A percentile compares a stretch with the other conserved stretches of the same genome.
Evolutionary conservation across 2,329 filamentous ascomycete species (phyloP).

Genomic region (Phialocephala sp.): DNA sequence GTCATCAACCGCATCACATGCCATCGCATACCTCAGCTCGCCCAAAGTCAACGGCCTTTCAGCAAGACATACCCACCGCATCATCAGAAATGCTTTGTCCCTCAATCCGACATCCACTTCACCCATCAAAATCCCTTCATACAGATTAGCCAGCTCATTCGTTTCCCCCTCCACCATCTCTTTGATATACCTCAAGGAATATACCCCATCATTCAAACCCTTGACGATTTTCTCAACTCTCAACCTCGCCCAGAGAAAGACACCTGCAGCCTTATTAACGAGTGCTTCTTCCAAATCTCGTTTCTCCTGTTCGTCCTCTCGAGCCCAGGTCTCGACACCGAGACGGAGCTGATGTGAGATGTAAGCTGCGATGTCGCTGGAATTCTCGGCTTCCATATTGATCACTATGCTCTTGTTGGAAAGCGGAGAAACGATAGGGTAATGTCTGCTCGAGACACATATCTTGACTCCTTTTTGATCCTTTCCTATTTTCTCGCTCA

Average conservation of each 20-base stretch:
- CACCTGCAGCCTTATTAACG: slow-evolving; percentile 37
- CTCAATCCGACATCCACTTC: slow-evolving; percentile 17
- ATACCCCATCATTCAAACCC: slow-evolving; percentile 28
- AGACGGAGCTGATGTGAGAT: neutral
- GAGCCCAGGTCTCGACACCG: slow-evolving; percentile 12
- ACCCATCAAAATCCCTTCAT: slow-evolving; percentile 25
- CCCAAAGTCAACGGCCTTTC: slow-evolving; percentile 27
- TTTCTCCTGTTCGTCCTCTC: slow-evolving; percentile 11
- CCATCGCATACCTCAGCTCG: slow-evolving; percentile 34
- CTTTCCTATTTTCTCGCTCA: slow-evolving; percentile 1
- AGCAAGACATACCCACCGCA: slow-evolving; percentile 38
- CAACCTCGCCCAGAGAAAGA: slow-evolving; percentile 47
- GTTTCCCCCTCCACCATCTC: slow-evolving; percentile 19
- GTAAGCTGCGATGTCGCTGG: slow-evolving; percentile 1
- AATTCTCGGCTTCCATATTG: neutral
- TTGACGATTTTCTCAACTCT: slow-evolving; percentile 25
- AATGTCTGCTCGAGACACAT: slow-evolving; percentile 33
- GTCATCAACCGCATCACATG: slow-evolving; percentile 13
- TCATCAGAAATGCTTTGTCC: slow-evolving; percentile 26
- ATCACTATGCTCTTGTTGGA: slow-evolving; percentile 27
- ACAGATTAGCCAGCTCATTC: slow-evolving; percentile 27
- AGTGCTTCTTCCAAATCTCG: slow-evolving; percentile 31
- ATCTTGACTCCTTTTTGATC: slow-evolving; percentile 18
- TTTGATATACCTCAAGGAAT: slow-evolving; percentile 3
- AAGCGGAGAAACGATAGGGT: slow-evolving; percentile 35